Base-by-base conservation (phyloP, 352 stramenopile genomes). In the Pythium rhizo-oryzae region DNA sequence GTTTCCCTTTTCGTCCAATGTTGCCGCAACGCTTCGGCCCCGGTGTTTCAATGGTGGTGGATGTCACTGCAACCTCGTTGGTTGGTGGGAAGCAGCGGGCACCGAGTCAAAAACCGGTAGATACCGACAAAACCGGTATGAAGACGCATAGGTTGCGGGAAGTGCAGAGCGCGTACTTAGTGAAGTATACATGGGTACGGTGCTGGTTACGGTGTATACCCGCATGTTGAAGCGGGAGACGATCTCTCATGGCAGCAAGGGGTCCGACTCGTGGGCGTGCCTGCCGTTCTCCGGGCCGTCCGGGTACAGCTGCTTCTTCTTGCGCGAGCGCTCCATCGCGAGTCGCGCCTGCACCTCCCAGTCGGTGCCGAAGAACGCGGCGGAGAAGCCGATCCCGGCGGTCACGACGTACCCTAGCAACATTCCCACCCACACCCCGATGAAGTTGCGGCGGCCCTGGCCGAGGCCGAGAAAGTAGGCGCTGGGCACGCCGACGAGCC, bases 391-490 rank as follows among this genome's bases (percentile, higher is more conserved):
- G 59, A 96, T 92, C 33, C 68, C 67, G 8, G 87, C 81, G 15
- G 87, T 96, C 24, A 94, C 79, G 6, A 77, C 55, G 71, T 97
- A 97, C 25, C 90, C 90, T 16, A 74, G 77, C 41, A 87, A 47
- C 69, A 92, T 80, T 12, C 82, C 87, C 60, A 90, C 51, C 87
- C 88, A 96, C 25, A 97, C 78, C n/a, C 87, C 85, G 0, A 92
- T 54, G 19, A 95, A 77, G 51, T 62, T 77, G 21, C 72, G 65
- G 3, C 62, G 63, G 12, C 51, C 61, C 9, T 72, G 62, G 8
- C 72, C 74, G 13, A 93, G 61, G 23, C 80, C 87, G 35, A 97
- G 67, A 44, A 91, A 69, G 66, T 93, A 96, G 5, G 87, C 81
- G 11, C 66, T 63, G 0, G 89, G 89, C 13, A 96, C 86, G 12